Percentiles rank a stretch among this genome's conserved stretches.
Conservation (phyloP, 2,329 filamentous ascomycete genomes). For the Claviceps sorghi region DNA sequence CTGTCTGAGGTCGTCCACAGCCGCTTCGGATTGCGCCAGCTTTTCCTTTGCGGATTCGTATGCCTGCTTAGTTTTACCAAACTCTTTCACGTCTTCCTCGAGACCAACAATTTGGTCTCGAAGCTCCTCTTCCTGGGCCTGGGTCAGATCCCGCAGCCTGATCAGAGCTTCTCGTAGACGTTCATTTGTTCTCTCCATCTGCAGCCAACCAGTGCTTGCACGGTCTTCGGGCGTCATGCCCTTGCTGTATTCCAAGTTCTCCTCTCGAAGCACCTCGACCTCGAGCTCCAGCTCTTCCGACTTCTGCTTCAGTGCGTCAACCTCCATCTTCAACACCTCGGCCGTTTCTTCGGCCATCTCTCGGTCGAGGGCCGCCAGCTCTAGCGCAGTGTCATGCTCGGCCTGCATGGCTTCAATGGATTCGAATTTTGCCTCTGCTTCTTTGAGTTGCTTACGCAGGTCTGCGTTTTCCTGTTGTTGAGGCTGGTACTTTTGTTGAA, state of each 20-base stretch:
- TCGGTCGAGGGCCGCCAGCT: constrained; percentile 75
- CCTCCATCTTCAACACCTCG: constrained; percentile 66
- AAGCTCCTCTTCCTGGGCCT: constrained; percentile 70
- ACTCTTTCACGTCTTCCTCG: constrained; percentile 59
- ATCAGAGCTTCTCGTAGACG: constrained; percentile 73
- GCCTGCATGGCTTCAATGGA: constrained; percentile 54
- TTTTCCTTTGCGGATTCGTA: constrained; percentile 58
- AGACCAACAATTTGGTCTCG: constrained; percentile 59
- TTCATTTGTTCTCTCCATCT: constrained; percentile 84
- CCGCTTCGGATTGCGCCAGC: constrained; percentile 55
- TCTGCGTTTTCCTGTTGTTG: constrained; percentile 68
- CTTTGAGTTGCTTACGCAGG: constrained; percentile 62
- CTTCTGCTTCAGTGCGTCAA: constrained; percentile 61
- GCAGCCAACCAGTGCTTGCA: constrained; percentile 73
- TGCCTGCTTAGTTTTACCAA: constrained; percentile 51
- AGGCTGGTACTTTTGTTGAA: constrained; percentile 77
- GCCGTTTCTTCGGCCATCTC: constrained; percentile 94
- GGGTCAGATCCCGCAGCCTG: constrained; percentile 70
- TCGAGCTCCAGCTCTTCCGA: constrained; percentile 78
- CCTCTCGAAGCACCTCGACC: constrained; percentile 70
- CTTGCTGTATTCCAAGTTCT: constrained; percentile 69
- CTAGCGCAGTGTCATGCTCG: constrained; percentile 72
- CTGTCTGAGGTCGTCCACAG: constrained; percentile 72
- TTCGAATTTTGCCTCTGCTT: constrained; percentile 55
- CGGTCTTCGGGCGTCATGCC: constrained; percentile 83